phyloP scores from a whole-genome alignment of 2,329 filamentous ascomycete species.

The Chaetomium sp. region DNA sequence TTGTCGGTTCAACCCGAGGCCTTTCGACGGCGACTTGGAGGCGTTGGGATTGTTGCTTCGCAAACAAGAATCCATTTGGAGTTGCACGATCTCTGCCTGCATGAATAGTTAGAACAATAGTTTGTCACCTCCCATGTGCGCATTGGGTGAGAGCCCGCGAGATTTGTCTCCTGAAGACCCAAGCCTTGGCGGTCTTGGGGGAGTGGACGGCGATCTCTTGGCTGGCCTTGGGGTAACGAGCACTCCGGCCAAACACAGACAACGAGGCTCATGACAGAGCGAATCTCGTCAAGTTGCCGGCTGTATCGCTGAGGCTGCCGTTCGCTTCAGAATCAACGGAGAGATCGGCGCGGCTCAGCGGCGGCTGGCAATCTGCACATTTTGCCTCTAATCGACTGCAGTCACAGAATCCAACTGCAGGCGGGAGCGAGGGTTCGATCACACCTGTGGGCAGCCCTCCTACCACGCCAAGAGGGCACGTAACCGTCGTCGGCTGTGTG shows the following conservation, averaged over 20 bases:
- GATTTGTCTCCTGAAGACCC: conserved; percentile 4
- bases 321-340: conserved; percentile 14
- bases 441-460: conserved; percentile 9
- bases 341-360: conserved; percentile 29
- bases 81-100: neutral
- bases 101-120: neutral
- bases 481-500: conserved; percentile 20
- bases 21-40: conserved; percentile 9
- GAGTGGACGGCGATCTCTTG: conserved; percentile 22
- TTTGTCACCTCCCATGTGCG: neutral
- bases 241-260: conserved; percentile 16
- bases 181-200: conserved; percentile 30
- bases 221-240: conserved; percentile 4
- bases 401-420: conserved; percentile 18
- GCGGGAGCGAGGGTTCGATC: conserved; percentile 26
- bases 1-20: neutral
- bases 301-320: conserved; percentile 20
- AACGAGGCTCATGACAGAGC: conserved; percentile 25
- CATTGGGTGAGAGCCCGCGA: neutral
- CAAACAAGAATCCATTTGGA: neutral
- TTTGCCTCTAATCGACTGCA: conserved; percentile 31
- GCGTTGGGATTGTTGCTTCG: neutral
- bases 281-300: conserved; percentile 27
- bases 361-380: conserved; percentile 33
- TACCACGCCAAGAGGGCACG: conserved; percentile 25